Evolutionary conservation across 495 filamentous ascomycete genomes (phyloP).

Genomic region (Aspergillus conjunctus): DNA sequence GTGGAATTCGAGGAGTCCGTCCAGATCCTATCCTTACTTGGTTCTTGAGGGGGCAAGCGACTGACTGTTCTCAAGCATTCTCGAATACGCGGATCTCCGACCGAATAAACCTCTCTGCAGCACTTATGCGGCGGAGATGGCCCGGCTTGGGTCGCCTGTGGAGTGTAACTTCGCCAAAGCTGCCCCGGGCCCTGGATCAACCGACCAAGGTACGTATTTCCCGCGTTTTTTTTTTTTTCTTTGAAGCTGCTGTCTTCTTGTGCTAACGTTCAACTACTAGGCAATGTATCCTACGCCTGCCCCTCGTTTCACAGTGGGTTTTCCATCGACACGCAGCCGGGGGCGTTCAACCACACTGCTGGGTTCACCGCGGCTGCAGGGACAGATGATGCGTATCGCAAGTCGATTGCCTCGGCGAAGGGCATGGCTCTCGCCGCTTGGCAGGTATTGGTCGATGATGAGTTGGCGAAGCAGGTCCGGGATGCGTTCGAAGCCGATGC

Average conservation of each 20-base stretch:
- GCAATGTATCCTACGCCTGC: conserved; percentile 8
- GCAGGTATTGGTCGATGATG: conserved; percentile 11
- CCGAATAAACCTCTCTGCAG: neutral
- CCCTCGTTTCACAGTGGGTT: conserved; percentile 1
- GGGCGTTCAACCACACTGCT: neutral
- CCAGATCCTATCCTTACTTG: neutral
- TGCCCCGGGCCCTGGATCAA: neutral
- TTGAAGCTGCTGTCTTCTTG: neutral
- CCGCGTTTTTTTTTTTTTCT: too few species aligned
- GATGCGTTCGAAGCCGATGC: neutral
- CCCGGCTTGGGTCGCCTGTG: neutral
- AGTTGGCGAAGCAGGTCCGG: neutral
- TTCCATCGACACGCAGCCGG: conserved; percentile 1
- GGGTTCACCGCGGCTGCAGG: conserved; percentile 4
- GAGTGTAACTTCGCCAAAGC: neutral
- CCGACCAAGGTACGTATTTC: conserved; percentile 2
- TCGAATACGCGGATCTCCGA: neutral
- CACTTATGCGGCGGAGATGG: conserved; percentile 1
- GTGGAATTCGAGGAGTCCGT: neutral
- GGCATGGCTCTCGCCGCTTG: conserved; percentile 13
- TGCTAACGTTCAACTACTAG: neutral
- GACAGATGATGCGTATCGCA: conserved; percentile 4
- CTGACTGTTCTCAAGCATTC: neutral
- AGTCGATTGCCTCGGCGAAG: conserved; percentile 4
- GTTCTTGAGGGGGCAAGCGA: neutral